Evolutionary conservation across 2,329 filamentous ascomycete species (phyloP).

Genomic region (Neopestalotiopsis sp.): DNA sequence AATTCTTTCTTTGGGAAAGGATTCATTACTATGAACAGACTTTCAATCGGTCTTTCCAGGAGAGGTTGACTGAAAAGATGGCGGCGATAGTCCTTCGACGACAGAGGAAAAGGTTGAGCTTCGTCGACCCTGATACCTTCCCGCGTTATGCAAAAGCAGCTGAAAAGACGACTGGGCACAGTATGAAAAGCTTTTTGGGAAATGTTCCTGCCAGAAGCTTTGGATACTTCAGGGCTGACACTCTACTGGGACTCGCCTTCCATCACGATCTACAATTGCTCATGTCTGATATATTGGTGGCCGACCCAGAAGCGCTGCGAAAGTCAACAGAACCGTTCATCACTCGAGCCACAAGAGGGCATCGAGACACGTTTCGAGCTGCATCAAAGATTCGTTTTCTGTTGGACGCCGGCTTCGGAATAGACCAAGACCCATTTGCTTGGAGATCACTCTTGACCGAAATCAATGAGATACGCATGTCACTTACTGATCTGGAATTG

Average conservation of each 20-base stretch:
- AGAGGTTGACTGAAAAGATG: no score
- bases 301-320: slow-evolving; percentile 15
- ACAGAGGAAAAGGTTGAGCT: no score
- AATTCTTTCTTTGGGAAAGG: not conserved
- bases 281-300: slow-evolving; percentile 15
- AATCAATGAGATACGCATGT: no score
- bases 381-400: not conserved
- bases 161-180: slow-evolving; percentile 19
- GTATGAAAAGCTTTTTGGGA: slow-evolving; percentile 21
- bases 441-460: no score
- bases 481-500: no score
- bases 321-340: slow-evolving; percentile 13
- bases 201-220: slow-evolving; percentile 14
- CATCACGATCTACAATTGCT: slow-evolving; percentile 6
- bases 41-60: no score
- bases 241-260: not conserved
- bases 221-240: not conserved
- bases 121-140: no score
- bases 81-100: no score
- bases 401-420: not conserved
- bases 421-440: not conserved
- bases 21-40: no score
- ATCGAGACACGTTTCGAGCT: no score
- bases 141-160: not conserved
- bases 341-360: not conserved